Conservation (phyloP, 2,329 filamentous ascomycete species). For the Diaporthe longicolla region DNA sequence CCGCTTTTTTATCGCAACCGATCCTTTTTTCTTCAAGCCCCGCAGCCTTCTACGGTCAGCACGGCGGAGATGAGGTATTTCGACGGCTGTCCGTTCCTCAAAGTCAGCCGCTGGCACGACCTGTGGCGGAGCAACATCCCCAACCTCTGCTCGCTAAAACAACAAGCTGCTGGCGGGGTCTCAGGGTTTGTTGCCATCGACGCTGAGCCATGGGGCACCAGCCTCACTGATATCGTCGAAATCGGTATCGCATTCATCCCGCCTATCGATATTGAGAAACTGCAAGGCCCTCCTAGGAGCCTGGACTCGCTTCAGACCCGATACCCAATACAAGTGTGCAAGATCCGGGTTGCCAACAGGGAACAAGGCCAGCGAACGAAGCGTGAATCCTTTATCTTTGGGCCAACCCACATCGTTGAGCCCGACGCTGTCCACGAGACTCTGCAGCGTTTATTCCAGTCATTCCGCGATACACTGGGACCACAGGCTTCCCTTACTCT, state of each 20-base stretch:
- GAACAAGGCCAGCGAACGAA: slow-evolving; percentile 7
- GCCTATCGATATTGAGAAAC: background rate
- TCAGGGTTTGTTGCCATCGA: slow-evolving; percentile 19
- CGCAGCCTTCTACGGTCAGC: background rate
- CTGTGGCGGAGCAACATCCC: slow-evolving; percentile 19
- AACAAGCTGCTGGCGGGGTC: background rate
- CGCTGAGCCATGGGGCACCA: slow-evolving; percentile 19
- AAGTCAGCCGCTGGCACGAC: slow-evolving; percentile 19
- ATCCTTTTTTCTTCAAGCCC: slow-evolving; percentile 5
- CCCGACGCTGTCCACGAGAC: slow-evolving; percentile 24
- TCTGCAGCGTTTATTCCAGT: slow-evolving; percentile 18
- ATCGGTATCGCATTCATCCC: slow-evolving; percentile 21
- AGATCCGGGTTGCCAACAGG: slow-evolving; percentile 13
- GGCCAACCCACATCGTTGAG: slow-evolving; percentile 20
- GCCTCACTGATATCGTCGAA: slow-evolving; percentile 26
- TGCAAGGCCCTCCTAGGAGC: slow-evolving; percentile 16
- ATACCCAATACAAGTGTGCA: slow-evolving; percentile 9
- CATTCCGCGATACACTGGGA: slow-evolving; percentile 4
- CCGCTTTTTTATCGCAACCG: background rate
- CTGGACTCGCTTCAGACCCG: slow-evolving; percentile 15
- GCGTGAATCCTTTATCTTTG: slow-evolving; percentile 7
- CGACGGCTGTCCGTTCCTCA: slow-evolving; percentile 22
- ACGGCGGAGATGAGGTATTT: slow-evolving; percentile 15
- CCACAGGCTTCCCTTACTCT: slow-evolving; percentile 15
- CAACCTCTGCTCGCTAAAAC: slow-evolving; percentile 26